Evolutionary conservation across 2,329 filamentous ascomycete genomes (phyloP).

Genomic region (Ophiostoma quercus): DNA sequence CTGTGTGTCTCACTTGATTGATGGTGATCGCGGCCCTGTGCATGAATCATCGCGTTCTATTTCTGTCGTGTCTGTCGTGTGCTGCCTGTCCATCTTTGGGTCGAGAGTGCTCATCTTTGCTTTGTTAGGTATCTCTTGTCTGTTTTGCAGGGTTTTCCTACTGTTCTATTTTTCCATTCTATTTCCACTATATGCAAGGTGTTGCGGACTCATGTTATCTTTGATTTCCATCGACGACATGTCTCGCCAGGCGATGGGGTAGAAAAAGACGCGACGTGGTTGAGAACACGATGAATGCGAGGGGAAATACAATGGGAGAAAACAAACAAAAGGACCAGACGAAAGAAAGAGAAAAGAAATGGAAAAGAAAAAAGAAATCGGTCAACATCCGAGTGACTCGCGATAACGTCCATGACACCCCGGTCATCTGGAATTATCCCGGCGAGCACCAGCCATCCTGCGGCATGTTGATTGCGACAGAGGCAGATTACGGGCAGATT

Average conservation of each 20-base stretch:
- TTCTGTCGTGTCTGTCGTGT: neutral
- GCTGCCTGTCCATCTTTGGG: neutral
- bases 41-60: neutral
- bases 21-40: neutral
- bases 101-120: neutral
- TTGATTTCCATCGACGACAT: neutral
- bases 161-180: neutral
- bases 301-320: no score
- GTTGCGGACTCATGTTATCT: neutral
- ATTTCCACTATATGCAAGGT: conserved; percentile 1
- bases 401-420: neutral
- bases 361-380: neutral
- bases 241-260: neutral
- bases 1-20: neutral
- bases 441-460: neutral
- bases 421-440: neutral
- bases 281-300: neutral
- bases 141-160: neutral
- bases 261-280: neutral
- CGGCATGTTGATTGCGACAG: neutral
- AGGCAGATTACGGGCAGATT: neutral
- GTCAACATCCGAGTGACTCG: neutral
- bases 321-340: no score
- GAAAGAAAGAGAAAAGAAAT: neutral
- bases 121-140: neutral